Evolutionary conservation across 2,329 filamentous ascomycete genomes (phyloP), one percentile per base, ranked within the genome.

Genomic region (Botrytis fragariae): DNA sequence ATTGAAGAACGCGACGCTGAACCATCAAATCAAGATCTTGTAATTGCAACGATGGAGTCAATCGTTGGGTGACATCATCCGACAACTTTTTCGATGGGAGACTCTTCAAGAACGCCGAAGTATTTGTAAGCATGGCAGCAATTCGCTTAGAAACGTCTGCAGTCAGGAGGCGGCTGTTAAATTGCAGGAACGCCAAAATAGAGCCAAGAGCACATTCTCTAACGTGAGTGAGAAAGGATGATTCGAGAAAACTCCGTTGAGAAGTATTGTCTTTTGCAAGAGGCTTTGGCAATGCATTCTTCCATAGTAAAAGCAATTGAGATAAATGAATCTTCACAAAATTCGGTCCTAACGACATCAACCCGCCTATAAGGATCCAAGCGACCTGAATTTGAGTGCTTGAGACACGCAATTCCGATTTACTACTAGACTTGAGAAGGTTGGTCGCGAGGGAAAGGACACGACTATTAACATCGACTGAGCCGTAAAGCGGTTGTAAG

Each of bases 291-390:
- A 99, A 86, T 0, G 96, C 95, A 82, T 98, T 99, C 83, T 97
- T 97, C 96, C 96, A 99, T 10, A 99, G 85, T 14, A 99, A 85
- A 72, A 99, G 89, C 35, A 99, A 86, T 80, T 99, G 96, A 3
- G 95, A 95, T 12, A 99, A 87, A 82, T 99, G 96, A 37, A 98
- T 98, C 83, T 99, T 99, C 82, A 98, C 95, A 82, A 99, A 99
- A 82, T 97, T 98, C 6, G 96, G 95, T 0, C 96, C 96, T 0
- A 99, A 87, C 0, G 95, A 94, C 95, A 98, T 98, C 72, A 99
- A 85, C 0, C 97, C 96, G 54, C 97, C 96, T 64, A 99, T 97
- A 73, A 99, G 85, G 65, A 97, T 97, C 95, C 96, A 99, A 8
- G 96, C 96, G 3, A 99, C 95, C 81, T 99, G 96, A 37, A 99